These are phyloP conservation scores for Persicaria tinctoria DNA, from an alignment of 148 eudicot genomes.

Conservation along the genomic window DNA sequence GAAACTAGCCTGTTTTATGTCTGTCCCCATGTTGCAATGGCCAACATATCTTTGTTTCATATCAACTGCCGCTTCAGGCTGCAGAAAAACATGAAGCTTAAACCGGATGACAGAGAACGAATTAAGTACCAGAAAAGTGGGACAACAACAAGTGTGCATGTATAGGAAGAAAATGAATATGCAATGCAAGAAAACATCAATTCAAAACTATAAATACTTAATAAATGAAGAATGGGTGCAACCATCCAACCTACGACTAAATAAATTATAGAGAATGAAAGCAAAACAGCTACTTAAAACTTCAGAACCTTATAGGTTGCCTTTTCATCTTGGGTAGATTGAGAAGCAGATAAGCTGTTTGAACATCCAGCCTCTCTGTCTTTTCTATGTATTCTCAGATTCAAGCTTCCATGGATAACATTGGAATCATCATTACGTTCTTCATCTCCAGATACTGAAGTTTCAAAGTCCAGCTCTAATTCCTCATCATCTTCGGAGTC, in stretches of 20 bases:
- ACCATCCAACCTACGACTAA: no score
- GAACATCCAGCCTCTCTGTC: constrained; percentile 32
- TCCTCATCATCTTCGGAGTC: constrained; percentile 92
- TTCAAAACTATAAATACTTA: not conserved
- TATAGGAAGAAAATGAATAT: not conserved
- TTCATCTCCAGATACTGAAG: constrained; percentile 75
- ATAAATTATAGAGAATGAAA: not conserved
- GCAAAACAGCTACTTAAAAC: not conserved
- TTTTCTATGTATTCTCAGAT: constrained; percentile 64
- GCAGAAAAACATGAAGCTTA: constrained; percentile 25
- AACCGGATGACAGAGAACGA: constrained; percentile 15
- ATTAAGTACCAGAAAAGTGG: not conserved
- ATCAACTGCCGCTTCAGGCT: constrained; percentile 73
- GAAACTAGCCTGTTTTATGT: constrained; percentile 96
- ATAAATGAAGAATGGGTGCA: not conserved
- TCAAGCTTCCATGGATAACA: constrained; percentile 61
- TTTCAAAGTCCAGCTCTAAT: constrained; percentile 79
- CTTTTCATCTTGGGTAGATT: constrained; percentile 44
- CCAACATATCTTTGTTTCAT: constrained; percentile 92
- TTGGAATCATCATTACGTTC: constrained; percentile 51
- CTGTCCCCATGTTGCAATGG: constrained; percentile 92
- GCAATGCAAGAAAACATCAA: not conserved
- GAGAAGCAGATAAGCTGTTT: constrained; percentile 51
- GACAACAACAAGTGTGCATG: not conserved
- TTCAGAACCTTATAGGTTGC: constrained; percentile 47